Percentiles rank a stretch among this genome's conserved stretches.
These are phyloP conservation scores for Chlorella sp. DNA, from an alignment of 139 green algal species.

Conservation along the genomic window DNA sequence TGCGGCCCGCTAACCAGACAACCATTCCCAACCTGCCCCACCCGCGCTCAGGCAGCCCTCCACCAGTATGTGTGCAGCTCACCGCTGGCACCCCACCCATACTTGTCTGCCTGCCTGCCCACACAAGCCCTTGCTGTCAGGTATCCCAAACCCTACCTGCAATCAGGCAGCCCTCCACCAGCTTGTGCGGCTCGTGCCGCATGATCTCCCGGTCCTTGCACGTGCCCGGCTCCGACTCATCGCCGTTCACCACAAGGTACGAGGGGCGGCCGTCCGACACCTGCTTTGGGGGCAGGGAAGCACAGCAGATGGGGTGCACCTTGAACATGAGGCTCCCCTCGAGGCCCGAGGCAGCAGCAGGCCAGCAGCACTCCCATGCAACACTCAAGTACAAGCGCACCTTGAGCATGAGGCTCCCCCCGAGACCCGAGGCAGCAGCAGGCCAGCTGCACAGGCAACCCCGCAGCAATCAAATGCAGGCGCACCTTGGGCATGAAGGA, in stretches of 20 bases:
- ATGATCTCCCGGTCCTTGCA: constrained; percentile 99
- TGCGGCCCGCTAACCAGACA: too few species aligned
- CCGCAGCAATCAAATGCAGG: background rate
- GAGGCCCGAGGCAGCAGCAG: too few species aligned
- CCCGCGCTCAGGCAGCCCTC: too few species aligned
- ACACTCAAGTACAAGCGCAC: too few species aligned
- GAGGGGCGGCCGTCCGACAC: constrained; percentile 88
- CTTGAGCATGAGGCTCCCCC: background rate
- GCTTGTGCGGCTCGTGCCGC: constrained; percentile 97
- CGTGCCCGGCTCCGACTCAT: constrained; percentile 97
- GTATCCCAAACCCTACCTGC: constrained; percentile 77
- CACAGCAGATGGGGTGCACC: background rate
- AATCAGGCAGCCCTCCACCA: constrained; percentile 97
- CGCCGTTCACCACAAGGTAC: constrained; percentile 97
- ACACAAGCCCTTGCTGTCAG: too few species aligned
- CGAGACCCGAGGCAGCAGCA: too few species aligned
- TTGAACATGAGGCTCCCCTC: background rate
- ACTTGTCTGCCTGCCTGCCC: too few species aligned
- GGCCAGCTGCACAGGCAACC: background rate
- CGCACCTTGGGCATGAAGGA: constrained; percentile 94
- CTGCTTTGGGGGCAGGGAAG: constrained; percentile 29
- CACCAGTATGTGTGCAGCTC: background rate
- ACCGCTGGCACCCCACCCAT: background rate
- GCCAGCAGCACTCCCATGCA: background rate
- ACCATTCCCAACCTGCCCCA: too few species aligned